Evolutionary conservation across 2,329 filamentous ascomycete genomes (phyloP).

Genomic region (Trichoderma sp.): DNA sequence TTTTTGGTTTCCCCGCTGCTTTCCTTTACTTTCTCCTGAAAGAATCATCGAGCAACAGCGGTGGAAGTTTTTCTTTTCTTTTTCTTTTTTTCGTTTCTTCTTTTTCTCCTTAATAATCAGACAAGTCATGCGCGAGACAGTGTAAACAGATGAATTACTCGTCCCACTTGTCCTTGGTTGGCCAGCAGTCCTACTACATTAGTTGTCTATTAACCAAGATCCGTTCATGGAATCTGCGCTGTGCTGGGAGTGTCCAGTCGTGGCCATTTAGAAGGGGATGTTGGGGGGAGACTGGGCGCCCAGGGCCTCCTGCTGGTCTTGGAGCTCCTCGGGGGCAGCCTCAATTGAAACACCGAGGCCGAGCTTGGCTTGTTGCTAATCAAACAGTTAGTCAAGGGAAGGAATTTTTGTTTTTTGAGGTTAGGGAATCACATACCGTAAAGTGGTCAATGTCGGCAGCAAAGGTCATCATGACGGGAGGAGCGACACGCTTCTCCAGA

Average conservation of each 20-base stretch:
- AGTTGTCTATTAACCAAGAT: slow-evolving; percentile 26
- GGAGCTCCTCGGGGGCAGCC: slow-evolving; percentile 77
- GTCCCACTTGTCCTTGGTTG: slow-evolving; percentile 24
- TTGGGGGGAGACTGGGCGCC: slow-evolving; percentile 51
- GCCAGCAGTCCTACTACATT: slow-evolving; percentile 29
- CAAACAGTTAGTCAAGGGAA: neutral
- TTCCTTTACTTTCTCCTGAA: neutral
- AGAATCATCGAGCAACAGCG: slow-evolving; percentile 18
- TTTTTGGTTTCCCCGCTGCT: neutral
- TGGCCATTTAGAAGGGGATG: slow-evolving; percentile 60
- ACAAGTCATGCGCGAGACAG: slow-evolving; percentile 25
- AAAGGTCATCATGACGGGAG: slow-evolving; percentile 89
- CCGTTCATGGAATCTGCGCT: slow-evolving; percentile 23
- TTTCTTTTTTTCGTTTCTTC: neutral
- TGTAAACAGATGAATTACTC: slow-evolving; percentile 22
- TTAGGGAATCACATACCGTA: slow-evolving; percentile 61
- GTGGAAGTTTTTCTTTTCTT: slow-evolving; percentile 1
- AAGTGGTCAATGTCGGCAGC: slow-evolving; percentile 95
- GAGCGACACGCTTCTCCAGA: slow-evolving; percentile 92
- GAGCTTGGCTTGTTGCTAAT: slow-evolving; percentile 88
- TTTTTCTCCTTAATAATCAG: slow-evolving; percentile 28
- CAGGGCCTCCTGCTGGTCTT: slow-evolving; percentile 73
- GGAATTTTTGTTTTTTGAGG: no score
- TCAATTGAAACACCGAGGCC: slow-evolving; percentile 92
- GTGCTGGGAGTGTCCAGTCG: slow-evolving; percentile 19